Conservation (phyloP, 2,329 filamentous ascomycete species). For the Aspergillus proliferans region DNA sequence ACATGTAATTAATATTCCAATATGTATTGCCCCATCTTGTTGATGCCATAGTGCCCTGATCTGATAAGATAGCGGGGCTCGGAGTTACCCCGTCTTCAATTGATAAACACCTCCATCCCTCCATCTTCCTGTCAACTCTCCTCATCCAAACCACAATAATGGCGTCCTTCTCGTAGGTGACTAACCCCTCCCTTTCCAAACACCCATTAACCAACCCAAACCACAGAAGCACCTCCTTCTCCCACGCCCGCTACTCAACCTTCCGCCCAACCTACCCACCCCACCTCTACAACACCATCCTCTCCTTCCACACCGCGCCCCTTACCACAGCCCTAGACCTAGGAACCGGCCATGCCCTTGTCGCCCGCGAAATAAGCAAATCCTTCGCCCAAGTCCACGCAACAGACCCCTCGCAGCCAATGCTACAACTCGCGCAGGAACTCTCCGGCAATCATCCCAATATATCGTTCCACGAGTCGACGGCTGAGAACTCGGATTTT, state of each 20-base stretch:
- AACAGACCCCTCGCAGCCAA: slow-evolving; percentile 9
- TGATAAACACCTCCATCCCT: background rate
- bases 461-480: slow-evolving; percentile 46
- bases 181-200: background rate
- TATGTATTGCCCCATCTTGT: too few relatives aligned
- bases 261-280: slow-evolving; percentile 3
- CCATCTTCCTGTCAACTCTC: background rate
- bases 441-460: slow-evolving; percentile 24
- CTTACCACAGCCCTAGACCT: slow-evolving; percentile 1
- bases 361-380: slow-evolving; percentile 1
- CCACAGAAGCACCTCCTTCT: slow-evolving; percentile 3
- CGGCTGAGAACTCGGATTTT: slow-evolving; percentile 51
- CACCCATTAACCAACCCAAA: background rate
- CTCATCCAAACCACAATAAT: background rate
- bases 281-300: slow-evolving; percentile 1
- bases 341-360: slow-evolving; percentile 5
- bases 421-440: slow-evolving; percentile 26
- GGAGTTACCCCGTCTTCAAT: too few relatives aligned
- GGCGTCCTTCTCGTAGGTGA: background rate
- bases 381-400: background rate
- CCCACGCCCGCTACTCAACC: slow-evolving; percentile 2
- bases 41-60: too few relatives aligned
- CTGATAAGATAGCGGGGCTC: too few relatives aligned
- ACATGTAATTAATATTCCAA: too few relatives aligned
- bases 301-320: slow-evolving; percentile 1